phyloP scores from a whole-genome alignment of 1,284 basidiomycete species.

The Trichosporon ovoides region DNA sequence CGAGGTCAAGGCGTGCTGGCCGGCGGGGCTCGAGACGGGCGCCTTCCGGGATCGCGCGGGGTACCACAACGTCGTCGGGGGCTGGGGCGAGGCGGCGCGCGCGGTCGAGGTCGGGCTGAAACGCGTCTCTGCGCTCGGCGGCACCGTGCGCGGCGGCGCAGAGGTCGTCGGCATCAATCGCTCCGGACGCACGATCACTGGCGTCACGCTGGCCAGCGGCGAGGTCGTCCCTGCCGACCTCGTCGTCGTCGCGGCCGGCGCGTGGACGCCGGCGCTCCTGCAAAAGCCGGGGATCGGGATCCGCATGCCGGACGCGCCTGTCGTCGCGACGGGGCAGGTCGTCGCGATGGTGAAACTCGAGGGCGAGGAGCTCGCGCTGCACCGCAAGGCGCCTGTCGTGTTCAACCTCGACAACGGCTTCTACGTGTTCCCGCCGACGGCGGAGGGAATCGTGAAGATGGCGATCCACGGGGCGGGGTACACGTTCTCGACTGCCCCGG shows the following conservation, averaged over 20 bases:
- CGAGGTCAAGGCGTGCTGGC: constrained; percentile 27
- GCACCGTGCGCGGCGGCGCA: constrained; percentile 58
- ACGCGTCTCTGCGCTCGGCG: constrained; percentile 59
- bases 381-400: constrained; percentile 62
- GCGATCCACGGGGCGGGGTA: constrained; percentile 51
- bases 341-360: constrained; percentile 70
- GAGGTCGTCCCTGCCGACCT: constrained; percentile 45
- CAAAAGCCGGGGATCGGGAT: constrained; percentile 52
- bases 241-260: constrained; percentile 44
- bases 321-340: constrained; percentile 56
- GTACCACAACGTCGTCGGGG: constrained; percentile 71
- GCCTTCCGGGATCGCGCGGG: constrained; percentile 47
- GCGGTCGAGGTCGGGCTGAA: constrained; percentile 59
- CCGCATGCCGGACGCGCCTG: constrained; percentile 24
- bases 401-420: constrained; percentile 48
- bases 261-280: constrained; percentile 69
- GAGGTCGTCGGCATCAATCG: constrained; percentile 52
- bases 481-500: constrained; percentile 12
- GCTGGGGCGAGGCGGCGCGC: constrained; percentile 76
- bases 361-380: constrained; percentile 60
- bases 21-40: constrained; percentile 22
- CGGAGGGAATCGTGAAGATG: constrained; percentile 49
- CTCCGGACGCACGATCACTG: constrained; percentile 53
- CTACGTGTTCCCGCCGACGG: constrained; percentile 52
- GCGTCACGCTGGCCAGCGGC: constrained; percentile 63